phyloP scores from a whole-genome alignment of 2,329 filamentous ascomycete genomes.

The Fusarium sacchari region DNA sequence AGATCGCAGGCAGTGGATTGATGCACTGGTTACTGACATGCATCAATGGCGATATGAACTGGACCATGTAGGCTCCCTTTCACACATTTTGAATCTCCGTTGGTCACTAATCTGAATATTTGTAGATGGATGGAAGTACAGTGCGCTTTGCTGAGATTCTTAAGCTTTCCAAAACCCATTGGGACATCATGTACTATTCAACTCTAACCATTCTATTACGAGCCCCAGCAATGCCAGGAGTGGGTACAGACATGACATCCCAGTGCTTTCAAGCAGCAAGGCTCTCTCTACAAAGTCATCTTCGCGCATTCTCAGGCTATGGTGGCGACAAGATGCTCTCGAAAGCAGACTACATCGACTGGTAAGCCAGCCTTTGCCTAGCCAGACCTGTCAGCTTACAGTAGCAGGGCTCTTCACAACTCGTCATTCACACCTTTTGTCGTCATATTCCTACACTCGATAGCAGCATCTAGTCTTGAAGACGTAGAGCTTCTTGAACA shows the following conservation, averaged over 20 bases:
- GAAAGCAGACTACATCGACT: conserved; percentile 33
- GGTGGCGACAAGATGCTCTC: conserved; percentile 10
- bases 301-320: conserved; percentile 28
- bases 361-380: background rate
- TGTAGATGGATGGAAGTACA: conserved; percentile 14
- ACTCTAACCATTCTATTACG: conserved; percentile 27
- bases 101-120: fast-evolving
- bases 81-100: fast-evolving
- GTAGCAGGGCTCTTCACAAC: conserved; percentile 32
- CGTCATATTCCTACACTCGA: conserved; percentile 33
- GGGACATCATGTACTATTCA: conserved; percentile 39
- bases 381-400: background rate
- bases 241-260: conserved; percentile 17
- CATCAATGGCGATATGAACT: conserved; percentile 22
- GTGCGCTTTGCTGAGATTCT: conserved; percentile 9
- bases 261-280: conserved; percentile 32
- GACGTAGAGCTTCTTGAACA: conserved; percentile 19
- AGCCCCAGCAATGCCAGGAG: conserved; percentile 16
- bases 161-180: conserved; percentile 8
- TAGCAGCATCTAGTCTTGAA: conserved; percentile 16
- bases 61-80: background rate
- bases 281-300: conserved; percentile 20
- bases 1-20: conserved; percentile 13
- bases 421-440: conserved; percentile 34
- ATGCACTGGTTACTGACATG: conserved; percentile 7